Percentiles rank a stretch among this genome's conserved stretches.
Evolutionary conservation across 345 rosid genomes (phyloP).

Genomic region (Bruguiera parviflora): DNA sequence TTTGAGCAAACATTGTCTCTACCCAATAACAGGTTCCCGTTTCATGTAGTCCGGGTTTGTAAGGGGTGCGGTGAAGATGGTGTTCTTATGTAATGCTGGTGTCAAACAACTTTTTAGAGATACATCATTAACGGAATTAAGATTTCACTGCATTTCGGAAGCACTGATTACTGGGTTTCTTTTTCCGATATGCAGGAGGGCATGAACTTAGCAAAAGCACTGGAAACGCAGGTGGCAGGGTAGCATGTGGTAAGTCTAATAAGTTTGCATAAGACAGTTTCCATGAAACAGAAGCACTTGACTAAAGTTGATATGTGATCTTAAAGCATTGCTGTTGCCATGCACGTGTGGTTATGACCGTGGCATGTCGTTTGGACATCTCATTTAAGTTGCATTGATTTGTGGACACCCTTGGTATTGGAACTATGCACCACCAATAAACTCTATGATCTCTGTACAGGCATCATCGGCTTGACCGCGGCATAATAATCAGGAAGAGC

Average conservation of each 20-base stretch:
- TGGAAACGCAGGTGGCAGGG: constrained; percentile 92
- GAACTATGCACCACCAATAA: not conserved
- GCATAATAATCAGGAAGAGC: not conserved
- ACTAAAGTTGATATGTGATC: not conserved
- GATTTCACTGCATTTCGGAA: too few relatives aligned
- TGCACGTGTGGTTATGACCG: not conserved
- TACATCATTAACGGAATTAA: too few relatives aligned
- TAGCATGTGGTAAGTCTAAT: constrained; percentile 66
- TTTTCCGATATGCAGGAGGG: constrained; percentile 58
- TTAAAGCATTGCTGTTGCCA: not conserved
- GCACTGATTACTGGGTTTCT: not conserved
- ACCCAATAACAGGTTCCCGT: too few relatives aligned
- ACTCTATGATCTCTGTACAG: constrained; percentile 22
- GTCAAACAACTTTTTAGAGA: too few relatives aligned
- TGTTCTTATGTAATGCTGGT: too few relatives aligned
- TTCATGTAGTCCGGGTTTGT: too few relatives aligned
- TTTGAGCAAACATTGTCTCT: too few relatives aligned
- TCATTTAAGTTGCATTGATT: not conserved
- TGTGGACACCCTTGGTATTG: not conserved
- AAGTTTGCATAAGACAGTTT: not conserved
- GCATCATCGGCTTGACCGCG: constrained; percentile 43
- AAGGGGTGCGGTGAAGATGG: too few relatives aligned
- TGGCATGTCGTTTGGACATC: too few relatives aligned
- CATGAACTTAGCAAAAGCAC: constrained; percentile 90
- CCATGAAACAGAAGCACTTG: not conserved